Evolutionary conservation across 2,329 filamentous ascomycete species (phyloP), one percentile per base, ranked within the genome.

Genomic region (Cordyceps tenuipes): DNA sequence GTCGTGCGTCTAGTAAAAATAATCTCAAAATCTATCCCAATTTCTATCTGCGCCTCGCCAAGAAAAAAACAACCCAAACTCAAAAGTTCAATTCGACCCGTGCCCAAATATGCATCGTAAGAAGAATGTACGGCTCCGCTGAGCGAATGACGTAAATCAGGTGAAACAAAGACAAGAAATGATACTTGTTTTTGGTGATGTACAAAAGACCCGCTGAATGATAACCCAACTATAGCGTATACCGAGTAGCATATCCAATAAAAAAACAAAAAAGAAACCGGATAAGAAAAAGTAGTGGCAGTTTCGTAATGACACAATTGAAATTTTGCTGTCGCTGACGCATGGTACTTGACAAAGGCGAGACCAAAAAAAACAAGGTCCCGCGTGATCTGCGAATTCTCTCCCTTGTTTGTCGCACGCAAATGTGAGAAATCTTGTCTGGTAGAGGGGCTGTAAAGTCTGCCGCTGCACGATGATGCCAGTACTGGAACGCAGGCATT

Each of bases 401-500:
- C 57, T 47, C 23, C 10, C 49, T 57, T 50, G 55, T 7, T 19
- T 43, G 43, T 23, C 19, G 41, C n/a, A 52, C n/a, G 21, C 49
- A 31, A 39, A 46, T 59, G 23, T 36, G 36, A 6, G 34, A 46
- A 23, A 52, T 41, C 47, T 26, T 36, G 49, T 31, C 36, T 17
- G 13, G 34, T 19, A 56, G 58, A 54, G 51, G 51, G 36, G 46
- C n/a, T 23, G n/a, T 26, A 46, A 34, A 50, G 59, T 46, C 59
- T 15, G 46, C 29, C 23, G n/a, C 46, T 55, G 59, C 52, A 44
- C 44, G n/a, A 56, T 60, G 50, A 60, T 60, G 59, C 43, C 29
- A 60, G 52, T 43, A 23, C 44, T 34, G 34, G 19, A 15, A 31
- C 46, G 44, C 44, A 49, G 31, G 10, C 21, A 46, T 50, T 31